Percentiles rank a stretch among this genome's conserved stretches.
Conservation (phyloP, 2,329 filamentous ascomycete genomes). For the Raffaelea arxii region DNA sequence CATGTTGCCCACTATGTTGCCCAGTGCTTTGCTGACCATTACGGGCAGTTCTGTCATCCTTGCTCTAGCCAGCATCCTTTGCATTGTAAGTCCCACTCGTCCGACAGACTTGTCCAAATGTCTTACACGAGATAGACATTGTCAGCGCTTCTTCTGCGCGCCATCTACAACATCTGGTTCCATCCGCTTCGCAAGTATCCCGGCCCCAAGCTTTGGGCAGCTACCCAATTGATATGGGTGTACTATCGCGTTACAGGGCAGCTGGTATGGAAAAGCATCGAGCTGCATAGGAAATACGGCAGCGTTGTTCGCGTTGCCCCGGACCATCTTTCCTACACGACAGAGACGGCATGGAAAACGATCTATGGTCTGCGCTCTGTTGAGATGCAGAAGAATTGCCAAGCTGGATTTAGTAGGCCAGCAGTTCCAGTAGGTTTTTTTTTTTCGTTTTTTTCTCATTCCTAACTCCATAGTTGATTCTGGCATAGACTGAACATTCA, state of each 20-base stretch:
- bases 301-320: conserved; percentile 31
- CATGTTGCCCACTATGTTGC: background rate
- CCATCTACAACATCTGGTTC: conserved; percentile 16
- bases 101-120: background rate
- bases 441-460: background rate
- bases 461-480: too few relatives aligned
- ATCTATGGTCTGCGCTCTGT: conserved; percentile 15
- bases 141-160: background rate
- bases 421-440: conserved; percentile 4
- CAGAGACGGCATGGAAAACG: conserved; percentile 22
- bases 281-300: conserved; percentile 26
- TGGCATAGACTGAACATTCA: too few relatives aligned
- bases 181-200: conserved; percentile 17
- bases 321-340: conserved; percentile 28
- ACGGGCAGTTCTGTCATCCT: background rate
- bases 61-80: background rate
- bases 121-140: background rate
- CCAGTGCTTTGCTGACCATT: background rate
- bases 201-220: conserved; percentile 17
- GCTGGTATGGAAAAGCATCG: conserved; percentile 6
- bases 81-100: background rate
- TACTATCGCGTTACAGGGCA: conserved; percentile 51
- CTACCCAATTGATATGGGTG: conserved; percentile 68
- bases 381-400: conserved; percentile 9
- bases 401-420: conserved; percentile 5